Conservation (phyloP, 371 early-diverging fungal genomes). For the Spraguea lophii region DNA sequence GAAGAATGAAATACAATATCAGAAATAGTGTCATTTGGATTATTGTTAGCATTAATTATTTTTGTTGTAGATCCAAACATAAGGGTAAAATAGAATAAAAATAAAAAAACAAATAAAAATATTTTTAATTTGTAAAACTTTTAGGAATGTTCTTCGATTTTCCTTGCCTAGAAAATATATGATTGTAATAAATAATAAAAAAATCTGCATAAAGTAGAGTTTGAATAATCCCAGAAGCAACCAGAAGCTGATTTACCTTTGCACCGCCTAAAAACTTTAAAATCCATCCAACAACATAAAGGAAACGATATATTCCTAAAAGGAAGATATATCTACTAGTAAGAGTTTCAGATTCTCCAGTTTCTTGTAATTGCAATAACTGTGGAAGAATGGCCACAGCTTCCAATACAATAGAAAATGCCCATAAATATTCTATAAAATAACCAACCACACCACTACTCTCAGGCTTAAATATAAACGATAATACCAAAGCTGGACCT, state of each 20-base stretch:
- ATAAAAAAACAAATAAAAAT: no score
- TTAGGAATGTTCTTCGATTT: not conserved
- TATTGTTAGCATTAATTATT: conserved; percentile 10
- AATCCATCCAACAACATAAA: conserved; percentile 84
- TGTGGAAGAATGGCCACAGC: conserved; percentile 91
- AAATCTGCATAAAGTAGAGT: conserved; percentile 85
- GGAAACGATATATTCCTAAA: conserved; percentile 74
- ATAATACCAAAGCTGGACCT: conserved; percentile 45
- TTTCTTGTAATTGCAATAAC: conserved; percentile 72
- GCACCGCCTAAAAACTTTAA: conserved; percentile 48
- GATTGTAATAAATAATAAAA: conserved; percentile 65
- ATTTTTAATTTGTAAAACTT: no score
- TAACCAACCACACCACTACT: conserved; percentile 38
- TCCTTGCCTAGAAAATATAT: conserved; percentile 9
- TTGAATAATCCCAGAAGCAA: conserved; percentile 69
- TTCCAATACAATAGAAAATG: conserved; percentile 83
- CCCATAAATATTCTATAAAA: conserved; percentile 51
- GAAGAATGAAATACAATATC: conserved; percentile 27
- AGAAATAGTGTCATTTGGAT: conserved; percentile 40
- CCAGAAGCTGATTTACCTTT: conserved; percentile 52
- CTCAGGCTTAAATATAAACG: conserved; percentile 43
- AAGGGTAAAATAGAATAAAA: no score
- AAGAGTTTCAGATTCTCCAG: conserved; percentile 88
- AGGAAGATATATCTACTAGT: conserved; percentile 89
- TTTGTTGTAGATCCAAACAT: no score